phyloP scores from a whole-genome alignment of 352 stramenopile species.

The Phytophthora aleatoria region DNA sequence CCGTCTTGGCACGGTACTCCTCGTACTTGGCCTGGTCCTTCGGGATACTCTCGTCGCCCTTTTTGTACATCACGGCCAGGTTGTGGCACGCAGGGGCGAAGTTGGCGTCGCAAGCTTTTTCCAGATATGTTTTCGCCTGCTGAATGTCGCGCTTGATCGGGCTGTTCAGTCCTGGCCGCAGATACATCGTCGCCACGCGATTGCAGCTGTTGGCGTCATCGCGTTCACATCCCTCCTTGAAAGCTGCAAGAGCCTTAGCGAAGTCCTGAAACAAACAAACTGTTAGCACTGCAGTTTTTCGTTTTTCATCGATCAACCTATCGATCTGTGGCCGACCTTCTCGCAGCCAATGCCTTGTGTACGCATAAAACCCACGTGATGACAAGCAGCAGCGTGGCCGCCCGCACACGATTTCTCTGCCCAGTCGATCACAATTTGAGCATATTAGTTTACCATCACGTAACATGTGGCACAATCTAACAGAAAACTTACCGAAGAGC shows the following conservation, averaged over 20 bases:
- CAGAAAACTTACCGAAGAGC: constrained; percentile 60
- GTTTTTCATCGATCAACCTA: not conserved
- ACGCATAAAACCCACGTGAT: constrained; percentile 88
- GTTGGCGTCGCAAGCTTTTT: constrained; percentile 81
- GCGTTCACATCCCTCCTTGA: constrained; percentile 75
- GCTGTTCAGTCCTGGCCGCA: constrained; percentile 42
- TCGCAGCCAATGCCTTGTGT: constrained; percentile 69
- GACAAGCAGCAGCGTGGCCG: constrained; percentile 75
- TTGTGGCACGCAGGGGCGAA: constrained; percentile 90
- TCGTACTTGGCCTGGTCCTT: constrained; percentile 72
- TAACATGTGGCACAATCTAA: not conserved
- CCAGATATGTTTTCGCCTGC: constrained; percentile 70
- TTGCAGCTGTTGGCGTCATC: constrained; percentile 87
- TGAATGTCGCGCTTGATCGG: constrained; percentile 54
- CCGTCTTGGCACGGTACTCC: constrained; percentile 78
- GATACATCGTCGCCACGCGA: constrained; percentile 77
- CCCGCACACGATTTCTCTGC: constrained; percentile 81
- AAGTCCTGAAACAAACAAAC: constrained; percentile 45
- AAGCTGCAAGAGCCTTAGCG: constrained; percentile 63
- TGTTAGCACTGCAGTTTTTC: constrained; percentile 2
- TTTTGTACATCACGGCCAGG: constrained; percentile 90
- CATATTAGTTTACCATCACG: not conserved
- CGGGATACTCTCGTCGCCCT: constrained; percentile 72
- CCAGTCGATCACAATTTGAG: not conserved
- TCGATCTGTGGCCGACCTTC: constrained; percentile 46